Evolutionary conservation across 176 grass and related monocot species (phyloP).

Genomic region (Lolium multiflorum): DNA sequence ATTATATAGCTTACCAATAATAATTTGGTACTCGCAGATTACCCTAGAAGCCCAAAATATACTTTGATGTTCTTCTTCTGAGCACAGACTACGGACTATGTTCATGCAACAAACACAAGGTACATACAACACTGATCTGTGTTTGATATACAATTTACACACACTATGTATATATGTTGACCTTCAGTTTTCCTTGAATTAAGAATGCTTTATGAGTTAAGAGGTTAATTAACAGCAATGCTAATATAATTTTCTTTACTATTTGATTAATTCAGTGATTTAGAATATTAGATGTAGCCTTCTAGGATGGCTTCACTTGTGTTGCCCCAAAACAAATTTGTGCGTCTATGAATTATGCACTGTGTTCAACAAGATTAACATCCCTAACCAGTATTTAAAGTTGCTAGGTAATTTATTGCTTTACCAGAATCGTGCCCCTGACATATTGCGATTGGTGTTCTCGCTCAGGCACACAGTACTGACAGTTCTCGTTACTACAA

Average conservation of each 20-base stretch:
- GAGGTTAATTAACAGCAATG: slow-evolving; percentile 10
- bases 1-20: slow-evolving; percentile 13
- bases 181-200: slow-evolving; percentile 25
- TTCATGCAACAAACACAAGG: slow-evolving; percentile 12
- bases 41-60: background rate
- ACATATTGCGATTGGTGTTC: slow-evolving; percentile 76
- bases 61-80: slow-evolving; percentile 15
- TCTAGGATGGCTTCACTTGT: slow-evolving; percentile 21
- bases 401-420: slow-evolving; percentile 39
- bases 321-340: background rate
- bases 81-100: background rate
- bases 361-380: slow-evolving; percentile 33
- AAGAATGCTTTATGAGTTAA: background rate
- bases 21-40: slow-evolving; percentile 8
- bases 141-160: slow-evolving; percentile 6
- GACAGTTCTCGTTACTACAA: slow-evolving; percentile 60
- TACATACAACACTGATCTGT: background rate
- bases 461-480: slow-evolving; percentile 47
- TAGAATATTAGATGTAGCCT: background rate
- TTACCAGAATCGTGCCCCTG: slow-evolving; percentile 88
- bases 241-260: slow-evolving; percentile 24
- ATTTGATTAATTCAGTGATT: slow-evolving; percentile 25
- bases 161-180: background rate
- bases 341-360: background rate
- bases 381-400: slow-evolving; percentile 22